A percentile compares a stretch with the other conserved stretches of the same genome.
Conservation (phyloP, 768 basidiomycete genomes). For the Steccherinum ochraceum region DNA sequence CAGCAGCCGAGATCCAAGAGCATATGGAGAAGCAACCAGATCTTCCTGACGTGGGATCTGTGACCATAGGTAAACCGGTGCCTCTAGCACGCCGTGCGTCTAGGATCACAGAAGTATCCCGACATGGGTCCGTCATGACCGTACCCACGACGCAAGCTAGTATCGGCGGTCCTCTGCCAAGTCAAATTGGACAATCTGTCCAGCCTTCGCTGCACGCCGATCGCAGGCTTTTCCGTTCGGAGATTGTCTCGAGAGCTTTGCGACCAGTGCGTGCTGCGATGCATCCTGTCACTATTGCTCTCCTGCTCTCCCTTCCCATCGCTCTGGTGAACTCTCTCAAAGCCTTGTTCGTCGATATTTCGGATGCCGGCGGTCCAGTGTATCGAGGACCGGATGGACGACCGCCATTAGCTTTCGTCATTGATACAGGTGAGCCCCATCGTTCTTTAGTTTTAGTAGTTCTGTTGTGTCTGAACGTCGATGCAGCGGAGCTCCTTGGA, state of each 20-base stretch:
- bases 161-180: not conserved
- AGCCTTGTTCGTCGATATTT: constrained; percentile 32
- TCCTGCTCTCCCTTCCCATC: constrained; percentile 32
- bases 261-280: constrained; percentile 20
- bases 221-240: no score
- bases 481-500: constrained; percentile 21
- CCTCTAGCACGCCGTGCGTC: constrained; percentile 1
- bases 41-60: not conserved
- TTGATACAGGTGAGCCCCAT: constrained; percentile 29
- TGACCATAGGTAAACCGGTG: not conserved
- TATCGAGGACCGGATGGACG: constrained; percentile 37
- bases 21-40: not conserved
- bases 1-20: not conserved
- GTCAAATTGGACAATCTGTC: constrained; percentile 14
- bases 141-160: constrained; percentile 12
- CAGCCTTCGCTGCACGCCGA: no score
- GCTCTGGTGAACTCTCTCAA: constrained; percentile 34
- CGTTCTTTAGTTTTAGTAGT: no score
- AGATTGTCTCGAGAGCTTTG: constrained; percentile 15
- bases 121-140: no score
- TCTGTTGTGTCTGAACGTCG: no score
- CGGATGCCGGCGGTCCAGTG: constrained; percentile 20
- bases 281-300: constrained; percentile 31
- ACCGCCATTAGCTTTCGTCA: constrained; percentile 34
- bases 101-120: no score